Evolutionary conservation across 495 filamentous ascomycete genomes (phyloP), one percentile per base, ranked within the genome.

Genomic region (Lasiosphaeria miniovina): DNA sequence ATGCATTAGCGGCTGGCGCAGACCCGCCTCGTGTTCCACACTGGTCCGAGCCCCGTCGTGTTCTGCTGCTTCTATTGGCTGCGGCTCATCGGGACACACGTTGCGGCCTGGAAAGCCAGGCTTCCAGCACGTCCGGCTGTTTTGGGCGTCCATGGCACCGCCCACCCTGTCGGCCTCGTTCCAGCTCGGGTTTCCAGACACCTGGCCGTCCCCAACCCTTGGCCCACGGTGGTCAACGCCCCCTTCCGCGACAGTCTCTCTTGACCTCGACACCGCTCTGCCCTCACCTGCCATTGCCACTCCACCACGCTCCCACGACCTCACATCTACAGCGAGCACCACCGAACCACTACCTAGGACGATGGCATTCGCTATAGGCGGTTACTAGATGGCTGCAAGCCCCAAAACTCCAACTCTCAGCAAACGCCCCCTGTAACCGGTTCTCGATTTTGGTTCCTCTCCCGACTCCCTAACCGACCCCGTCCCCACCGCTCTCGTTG

Each of bases 351-450:
- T n/a, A 59, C 50, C 49, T 10, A 48, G 24, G 61, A 71, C 61
- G 17, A 77, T 76, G 72, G 45, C 6, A 24, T 24, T 24, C 55
- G n/a, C 40, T 35, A 62, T 46, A 45, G 17, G 38, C 35, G 49
- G 32, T 34, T 59, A 58, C 68, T 76, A 77, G 68, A 75, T 72
- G 74, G 68, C 68, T 70, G 63, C 60, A 49, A 58, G 67, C 66
- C 40, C 63, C 59, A 55, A 60, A 59, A 60, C 53, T 59, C 54
- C 33, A 46, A 36, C 56, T 36, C 55, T 35, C 57, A 54, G 59
- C 57, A 65, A 61, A 24, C 63, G 35, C 54, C 54, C 50, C 60
- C 64, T 55, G 54, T 72, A 67, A 65, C 52, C 68, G 65, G 67
- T 68, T 67, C 60, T 62, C 68, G 49, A 61, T 58, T 54, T 65